These are phyloP conservation scores for Kodamaea laetipori DNA, from an alignment of 805 yeast genomes.

Conservation along the genomic window DNA sequence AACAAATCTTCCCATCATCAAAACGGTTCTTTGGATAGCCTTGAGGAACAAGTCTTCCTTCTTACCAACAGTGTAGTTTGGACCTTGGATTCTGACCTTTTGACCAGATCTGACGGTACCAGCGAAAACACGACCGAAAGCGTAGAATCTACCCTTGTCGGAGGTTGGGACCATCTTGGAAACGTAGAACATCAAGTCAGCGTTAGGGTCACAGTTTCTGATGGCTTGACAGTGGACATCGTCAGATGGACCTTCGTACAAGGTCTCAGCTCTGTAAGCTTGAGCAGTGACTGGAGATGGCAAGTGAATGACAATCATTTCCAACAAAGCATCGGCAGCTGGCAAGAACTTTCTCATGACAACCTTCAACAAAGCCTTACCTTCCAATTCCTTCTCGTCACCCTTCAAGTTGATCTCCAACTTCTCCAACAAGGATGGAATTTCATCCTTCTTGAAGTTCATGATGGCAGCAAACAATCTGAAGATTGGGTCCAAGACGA, in stretches of 20 bases:
- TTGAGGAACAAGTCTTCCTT: slow-evolving; percentile 96
- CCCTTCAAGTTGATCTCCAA: slow-evolving; percentile 91
- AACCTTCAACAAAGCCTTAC: slow-evolving; percentile 96
- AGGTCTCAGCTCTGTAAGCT: slow-evolving; percentile 97
- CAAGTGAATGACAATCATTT: slow-evolving; percentile 97
- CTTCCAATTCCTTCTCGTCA: slow-evolving; percentile 98
- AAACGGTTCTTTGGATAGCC: slow-evolving; percentile 98
- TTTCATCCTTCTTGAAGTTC: slow-evolving; percentile 99
- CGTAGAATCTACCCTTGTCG: slow-evolving; percentile 99
- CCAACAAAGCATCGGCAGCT: slow-evolving; percentile 99
- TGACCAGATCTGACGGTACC: slow-evolving; percentile 99
- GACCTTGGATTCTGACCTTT: slow-evolving; percentile 99
- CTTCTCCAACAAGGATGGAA: slow-evolving; percentile 87
- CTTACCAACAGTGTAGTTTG: slow-evolving; percentile 98
- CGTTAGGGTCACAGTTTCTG: slow-evolving; percentile 97
- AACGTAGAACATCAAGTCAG: slow-evolving; percentile 98
- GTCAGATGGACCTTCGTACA: slow-evolving; percentile 98
- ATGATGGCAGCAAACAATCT: slow-evolving; percentile 94
- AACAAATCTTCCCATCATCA: slow-evolving; percentile 99
- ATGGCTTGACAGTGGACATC: slow-evolving; percentile 89
- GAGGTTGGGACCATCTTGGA: slow-evolving; percentile 99
- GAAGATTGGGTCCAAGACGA: slow-evolving; percentile 98
- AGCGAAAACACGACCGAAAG: slow-evolving; percentile 99
- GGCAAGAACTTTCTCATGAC: slow-evolving; percentile 99
- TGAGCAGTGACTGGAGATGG: slow-evolving; percentile 99